Percentiles rank a stretch among this genome's conserved stretches.
phyloP scores from a whole-genome alignment of 1,139 yeast genomes.

The Hansenula sp. region DNA sequence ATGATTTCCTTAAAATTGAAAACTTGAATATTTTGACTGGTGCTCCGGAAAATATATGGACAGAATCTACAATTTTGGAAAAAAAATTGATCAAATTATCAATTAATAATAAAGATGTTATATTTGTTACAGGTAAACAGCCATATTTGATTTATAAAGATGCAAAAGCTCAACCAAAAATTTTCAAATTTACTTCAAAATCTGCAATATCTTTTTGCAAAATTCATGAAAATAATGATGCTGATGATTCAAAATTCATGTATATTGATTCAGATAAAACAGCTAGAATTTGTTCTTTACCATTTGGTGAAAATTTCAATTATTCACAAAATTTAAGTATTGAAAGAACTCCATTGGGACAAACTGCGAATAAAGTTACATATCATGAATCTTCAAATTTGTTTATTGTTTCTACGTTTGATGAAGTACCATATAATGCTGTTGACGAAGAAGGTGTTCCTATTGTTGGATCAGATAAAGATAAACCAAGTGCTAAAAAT shows the following conservation, averaged over 20 bases:
- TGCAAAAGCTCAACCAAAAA: conserved; percentile 52
- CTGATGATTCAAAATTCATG: conserved; percentile 48
- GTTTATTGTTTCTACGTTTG: conserved; percentile 60
- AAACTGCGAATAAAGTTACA: conserved; percentile 63
- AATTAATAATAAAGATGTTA: conserved; percentile 52
- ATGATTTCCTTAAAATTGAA: conserved; percentile 35
- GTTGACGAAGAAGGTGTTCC: conserved; percentile 72
- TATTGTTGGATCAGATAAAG: conserved; percentile 53
- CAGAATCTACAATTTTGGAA: conserved; percentile 65
- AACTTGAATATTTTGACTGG: conserved; percentile 56
- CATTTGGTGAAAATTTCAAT: conserved; percentile 34
- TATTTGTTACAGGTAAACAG: conserved; percentile 71
- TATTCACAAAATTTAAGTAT: conserved; percentile 68
- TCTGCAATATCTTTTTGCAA: conserved; percentile 61
- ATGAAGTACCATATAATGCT: conserved; percentile 57
- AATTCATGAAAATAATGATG: conserved; percentile 16
- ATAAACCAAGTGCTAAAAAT: conserved; percentile 46
- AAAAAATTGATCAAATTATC: conserved; percentile 61
- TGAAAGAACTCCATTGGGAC: conserved; percentile 47
- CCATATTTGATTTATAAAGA: conserved; percentile 69
- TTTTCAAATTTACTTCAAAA: conserved; percentile 62
- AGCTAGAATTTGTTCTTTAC: conserved; percentile 66
- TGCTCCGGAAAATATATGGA: conserved; percentile 73
- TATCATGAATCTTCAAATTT: conserved; percentile 71
- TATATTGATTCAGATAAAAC: conserved; percentile 68